Percentiles rank a stretch among this genome's conserved stretches.
phyloP scores from a whole-genome alignment of 495 filamentous ascomycete species.

The Staphylotrichum longicolle region DNA sequence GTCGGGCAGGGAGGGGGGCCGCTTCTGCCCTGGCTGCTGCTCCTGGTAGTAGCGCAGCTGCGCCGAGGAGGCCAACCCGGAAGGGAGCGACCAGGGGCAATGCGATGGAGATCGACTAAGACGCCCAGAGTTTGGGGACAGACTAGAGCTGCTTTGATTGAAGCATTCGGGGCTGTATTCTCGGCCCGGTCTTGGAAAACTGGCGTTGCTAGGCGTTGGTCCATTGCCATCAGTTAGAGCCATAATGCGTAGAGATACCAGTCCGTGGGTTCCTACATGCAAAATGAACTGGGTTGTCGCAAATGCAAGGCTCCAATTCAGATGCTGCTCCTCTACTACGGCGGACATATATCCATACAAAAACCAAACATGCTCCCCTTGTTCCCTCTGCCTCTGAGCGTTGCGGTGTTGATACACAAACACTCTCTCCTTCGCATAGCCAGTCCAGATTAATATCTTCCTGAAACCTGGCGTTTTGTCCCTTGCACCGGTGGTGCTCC shows the following conservation, averaged over 20 bases:
- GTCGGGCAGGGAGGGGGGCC: conserved; percentile 20
- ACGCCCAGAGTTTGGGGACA: background rate
- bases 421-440: background rate
- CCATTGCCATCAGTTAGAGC: no score
- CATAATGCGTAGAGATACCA: no score
- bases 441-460: background rate
- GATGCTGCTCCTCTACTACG: conserved; percentile 3
- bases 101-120: conserved; percentile 18
- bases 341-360: conserved; percentile 19
- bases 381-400: background rate
- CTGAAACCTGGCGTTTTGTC: background rate
- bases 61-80: background rate
- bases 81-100: background rate
- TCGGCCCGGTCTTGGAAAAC: no score
- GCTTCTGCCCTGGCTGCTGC: conserved; percentile 11
- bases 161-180: no score
- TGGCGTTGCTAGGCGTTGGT: conserved; percentile 3
- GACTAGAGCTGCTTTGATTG: no score
- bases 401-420: background rate
- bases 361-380: conserved; percentile 1
- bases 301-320: background rate
- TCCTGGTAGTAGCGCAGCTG: background rate
- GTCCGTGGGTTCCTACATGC: no score
- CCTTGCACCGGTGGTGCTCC: background rate
- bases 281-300: background rate